Conservation (phyloP, 148 eudicot genomes). For the Euryodendron excelsum region DNA sequence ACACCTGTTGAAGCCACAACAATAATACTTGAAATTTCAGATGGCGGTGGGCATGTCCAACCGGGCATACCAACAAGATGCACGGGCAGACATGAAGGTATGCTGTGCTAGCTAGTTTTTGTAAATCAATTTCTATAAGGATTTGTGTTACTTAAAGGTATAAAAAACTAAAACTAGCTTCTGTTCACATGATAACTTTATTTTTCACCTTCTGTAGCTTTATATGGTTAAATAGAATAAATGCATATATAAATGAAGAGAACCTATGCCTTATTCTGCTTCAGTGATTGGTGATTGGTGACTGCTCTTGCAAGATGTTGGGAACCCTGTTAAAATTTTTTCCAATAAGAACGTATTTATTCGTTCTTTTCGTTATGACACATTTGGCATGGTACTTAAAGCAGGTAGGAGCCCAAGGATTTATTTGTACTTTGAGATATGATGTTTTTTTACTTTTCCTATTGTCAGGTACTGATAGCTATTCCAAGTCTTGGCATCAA, state of each 20-base stretch:
- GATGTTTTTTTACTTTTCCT: background rate
- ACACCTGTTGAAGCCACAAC: background rate
- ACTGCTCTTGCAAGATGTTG: background rate
- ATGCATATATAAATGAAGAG: background rate
- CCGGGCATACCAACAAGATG: constrained; percentile 63
- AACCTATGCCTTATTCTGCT: background rate
- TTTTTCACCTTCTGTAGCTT: no score
- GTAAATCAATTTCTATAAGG: background rate
- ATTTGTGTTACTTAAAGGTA: background rate
- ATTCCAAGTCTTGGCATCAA: constrained; percentile 10
- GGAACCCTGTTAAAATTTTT: background rate
- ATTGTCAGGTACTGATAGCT: background rate
- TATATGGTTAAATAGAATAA: no score
- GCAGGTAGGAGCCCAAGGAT: background rate
- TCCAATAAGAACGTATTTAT: background rate
- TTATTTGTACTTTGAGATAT: background rate
- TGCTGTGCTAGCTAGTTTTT: constrained; percentile 13
- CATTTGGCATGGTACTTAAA: background rate
- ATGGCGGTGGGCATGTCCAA: constrained; percentile 97
- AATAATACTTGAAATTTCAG: constrained; percentile 41
- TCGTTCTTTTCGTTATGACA: background rate
- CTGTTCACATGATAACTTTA: background rate
- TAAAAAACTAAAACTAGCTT: background rate
- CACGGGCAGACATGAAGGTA: constrained; percentile 88
- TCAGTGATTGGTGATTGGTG: background rate